These are phyloP conservation scores for Agrocybe pediades DNA, from an alignment of 768 basidiomycete species.

Conservation along the genomic window DNA sequence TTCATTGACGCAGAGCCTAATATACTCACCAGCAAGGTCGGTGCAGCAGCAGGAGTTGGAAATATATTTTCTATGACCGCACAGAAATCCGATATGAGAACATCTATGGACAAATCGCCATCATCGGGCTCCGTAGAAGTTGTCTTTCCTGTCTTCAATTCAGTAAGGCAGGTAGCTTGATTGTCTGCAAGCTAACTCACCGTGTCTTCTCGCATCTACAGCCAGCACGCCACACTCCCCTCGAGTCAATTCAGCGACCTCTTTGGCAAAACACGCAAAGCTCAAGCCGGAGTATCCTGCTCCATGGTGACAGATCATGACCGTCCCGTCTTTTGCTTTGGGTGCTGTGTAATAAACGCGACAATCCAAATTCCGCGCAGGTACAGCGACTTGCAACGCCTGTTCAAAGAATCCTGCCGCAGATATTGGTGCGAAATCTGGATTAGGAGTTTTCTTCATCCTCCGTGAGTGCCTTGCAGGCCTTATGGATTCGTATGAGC, in stretches of 20 bases:
- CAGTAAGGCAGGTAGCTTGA: not conserved
- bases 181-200: slow-evolving; percentile 43
- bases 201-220: slow-evolving; percentile 86
- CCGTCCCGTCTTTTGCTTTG: slow-evolving; percentile 50
- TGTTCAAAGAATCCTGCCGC: slow-evolving; percentile 75
- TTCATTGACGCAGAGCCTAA: not conserved
- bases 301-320: slow-evolving; percentile 94
- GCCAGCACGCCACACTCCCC: slow-evolving; percentile 83
- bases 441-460: slow-evolving; percentile 47
- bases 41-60: slow-evolving; percentile 60
- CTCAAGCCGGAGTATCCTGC: slow-evolving; percentile 90
- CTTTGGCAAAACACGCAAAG: slow-evolving; percentile 90
- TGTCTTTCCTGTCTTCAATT: slow-evolving; percentile 61
- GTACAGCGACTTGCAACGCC: slow-evolving; percentile 76
- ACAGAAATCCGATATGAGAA: slow-evolving; percentile 75
- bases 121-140: slow-evolving; percentile 37
- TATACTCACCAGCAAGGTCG: slow-evolving; percentile 70
- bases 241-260: slow-evolving; percentile 57
- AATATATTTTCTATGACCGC: slow-evolving; percentile 70
- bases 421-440: slow-evolving; percentile 76
- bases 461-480: slow-evolving; percentile 30
- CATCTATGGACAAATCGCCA: slow-evolving; percentile 70
- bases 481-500: slow-evolving; percentile 29
- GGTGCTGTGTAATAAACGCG: slow-evolving; percentile 87
- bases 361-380: slow-evolving; percentile 60